Percentiles rank a stretch among this genome's conserved stretches.
Evolutionary conservation across 768 basidiomycete species (phyloP).

Genomic region (Agrocybe praecox): DNA sequence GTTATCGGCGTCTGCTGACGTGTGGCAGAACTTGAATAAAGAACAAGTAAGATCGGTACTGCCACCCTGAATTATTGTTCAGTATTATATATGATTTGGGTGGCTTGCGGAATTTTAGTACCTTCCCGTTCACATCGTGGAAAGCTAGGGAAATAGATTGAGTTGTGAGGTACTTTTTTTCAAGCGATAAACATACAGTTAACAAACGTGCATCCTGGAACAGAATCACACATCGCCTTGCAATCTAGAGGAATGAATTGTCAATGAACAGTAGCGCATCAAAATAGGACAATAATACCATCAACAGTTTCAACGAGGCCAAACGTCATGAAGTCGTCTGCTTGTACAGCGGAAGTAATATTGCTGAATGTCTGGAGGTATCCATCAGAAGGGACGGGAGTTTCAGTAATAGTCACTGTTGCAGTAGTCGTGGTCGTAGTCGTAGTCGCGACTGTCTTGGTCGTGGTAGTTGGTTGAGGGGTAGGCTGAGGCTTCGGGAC

Average conservation of each 20-base stretch:
- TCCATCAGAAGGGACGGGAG: conserved; percentile 21
- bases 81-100: not conserved
- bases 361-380: conserved; percentile 28
- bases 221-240: conserved; percentile 31
- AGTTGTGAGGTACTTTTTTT: not conserved
- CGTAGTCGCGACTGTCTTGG: conserved; percentile 1
- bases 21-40: conserved; percentile 32
- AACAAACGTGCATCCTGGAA: conserved; percentile 30
- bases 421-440: conserved; percentile 9
- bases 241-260: conserved; percentile 24
- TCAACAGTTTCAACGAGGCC: conserved; percentile 34
- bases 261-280: not conserved
- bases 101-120: not conserved
- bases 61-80: conserved; percentile 27
- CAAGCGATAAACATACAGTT: conserved; percentile 27
- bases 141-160: conserved; percentile 23
- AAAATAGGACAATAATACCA: conserved; percentile 14
- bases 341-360: conserved; percentile 31
- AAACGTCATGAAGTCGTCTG: conserved; percentile 35
- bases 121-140: conserved; percentile 39
- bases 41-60: conserved; percentile 38
- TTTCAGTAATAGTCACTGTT: conserved; percentile 9
- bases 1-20: conserved; percentile 28
- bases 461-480: not conserved
- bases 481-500: conserved; percentile 16